These are phyloP conservation scores for Calonectria naviculata DNA, from an alignment of 2,329 filamentous ascomycete genomes.

Conservation along the genomic window DNA sequence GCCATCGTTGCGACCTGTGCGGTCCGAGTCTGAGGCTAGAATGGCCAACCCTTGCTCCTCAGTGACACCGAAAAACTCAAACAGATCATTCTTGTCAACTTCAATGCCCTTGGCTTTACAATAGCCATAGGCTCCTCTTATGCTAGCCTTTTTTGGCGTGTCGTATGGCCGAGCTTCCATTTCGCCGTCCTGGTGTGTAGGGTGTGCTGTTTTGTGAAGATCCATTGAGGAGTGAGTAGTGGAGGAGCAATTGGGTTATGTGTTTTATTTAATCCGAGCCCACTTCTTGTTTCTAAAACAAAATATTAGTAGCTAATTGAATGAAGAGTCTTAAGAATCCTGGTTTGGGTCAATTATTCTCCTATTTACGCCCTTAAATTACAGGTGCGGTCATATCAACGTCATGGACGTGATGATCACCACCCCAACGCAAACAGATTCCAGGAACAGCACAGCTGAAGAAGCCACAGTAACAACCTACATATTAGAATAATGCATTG, in stretches of 20 bases:
- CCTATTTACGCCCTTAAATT: neutral
- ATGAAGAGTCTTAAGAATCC: too few relatives aligned
- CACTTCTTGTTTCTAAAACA: too few relatives aligned
- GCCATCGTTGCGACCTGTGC: neutral
- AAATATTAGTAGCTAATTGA: too few relatives aligned
- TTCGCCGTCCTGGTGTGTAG: neutral
- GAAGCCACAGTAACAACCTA: neutral
- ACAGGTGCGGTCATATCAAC: neutral
- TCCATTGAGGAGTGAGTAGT: neutral
- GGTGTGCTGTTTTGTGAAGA: neutral
- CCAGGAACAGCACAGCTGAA: neutral
- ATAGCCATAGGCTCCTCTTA: neutral
- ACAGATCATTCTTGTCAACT: neutral
- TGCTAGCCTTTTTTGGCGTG: neutral
- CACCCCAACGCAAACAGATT: neutral
- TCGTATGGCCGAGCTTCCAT: neutral
- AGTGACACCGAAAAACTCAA: neutral
- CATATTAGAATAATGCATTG: too few relatives aligned
- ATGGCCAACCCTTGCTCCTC: neutral
- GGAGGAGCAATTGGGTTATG: neutral
- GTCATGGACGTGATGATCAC: neutral
- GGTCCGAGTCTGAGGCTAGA: neutral
- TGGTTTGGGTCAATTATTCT: neutral
- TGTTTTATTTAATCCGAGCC: too few relatives aligned
- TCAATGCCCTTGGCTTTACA: neutral